Percentiles rank a stretch among this genome's conserved stretches.
These are phyloP conservation scores for Wolfiporia cocos DNA, from an alignment of 1,284 basidiomycete species.

Conservation along the genomic window DNA sequence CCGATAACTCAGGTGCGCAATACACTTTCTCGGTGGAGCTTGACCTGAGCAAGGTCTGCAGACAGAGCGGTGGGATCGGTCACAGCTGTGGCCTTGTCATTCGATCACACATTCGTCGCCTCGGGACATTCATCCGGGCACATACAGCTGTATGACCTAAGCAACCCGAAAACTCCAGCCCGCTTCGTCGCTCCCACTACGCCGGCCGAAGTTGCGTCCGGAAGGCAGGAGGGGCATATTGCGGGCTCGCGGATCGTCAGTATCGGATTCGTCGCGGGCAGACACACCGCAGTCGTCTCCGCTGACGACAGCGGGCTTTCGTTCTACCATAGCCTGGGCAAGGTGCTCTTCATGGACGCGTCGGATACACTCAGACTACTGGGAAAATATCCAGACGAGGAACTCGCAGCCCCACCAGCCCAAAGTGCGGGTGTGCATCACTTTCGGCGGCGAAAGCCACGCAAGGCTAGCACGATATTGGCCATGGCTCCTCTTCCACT, in stretches of 20 bases:
- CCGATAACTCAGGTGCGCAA: slow-evolving; percentile 54
- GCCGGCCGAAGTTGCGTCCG: slow-evolving; percentile 62
- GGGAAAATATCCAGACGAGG: slow-evolving; percentile 79
- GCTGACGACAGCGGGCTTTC: slow-evolving; percentile 90
- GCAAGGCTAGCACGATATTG: slow-evolving; percentile 59
- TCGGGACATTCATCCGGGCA: slow-evolving; percentile 85
- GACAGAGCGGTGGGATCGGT: slow-evolving; percentile 71
- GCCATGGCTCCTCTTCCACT: slow-evolving; percentile 81
- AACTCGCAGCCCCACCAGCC: slow-evolving; percentile 13
- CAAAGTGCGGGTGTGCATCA: slow-evolving; percentile 15
- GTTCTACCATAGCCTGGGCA: slow-evolving; percentile 95
- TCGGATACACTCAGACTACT: slow-evolving; percentile 92
- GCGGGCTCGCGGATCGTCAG: slow-evolving; percentile 80
- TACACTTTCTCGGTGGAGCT: background rate
- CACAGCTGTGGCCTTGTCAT: slow-evolving; percentile 86
- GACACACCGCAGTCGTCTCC: slow-evolving; percentile 91
- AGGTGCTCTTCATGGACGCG: slow-evolving; percentile 93
- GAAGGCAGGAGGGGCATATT: slow-evolving; percentile 91
- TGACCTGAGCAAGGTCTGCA: slow-evolving; percentile 23
- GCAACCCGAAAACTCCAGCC: slow-evolving; percentile 58
- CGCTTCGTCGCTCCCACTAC: slow-evolving; percentile 74
- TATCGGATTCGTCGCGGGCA: slow-evolving; percentile 87
- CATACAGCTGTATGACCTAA: slow-evolving; percentile 84
- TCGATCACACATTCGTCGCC: slow-evolving; percentile 91
- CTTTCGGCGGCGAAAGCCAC: slow-evolving; percentile 27